These are phyloP conservation scores for Capsella rubella DNA, from an alignment of 441 rosid genomes.

Conservation along the genomic window DNA sequence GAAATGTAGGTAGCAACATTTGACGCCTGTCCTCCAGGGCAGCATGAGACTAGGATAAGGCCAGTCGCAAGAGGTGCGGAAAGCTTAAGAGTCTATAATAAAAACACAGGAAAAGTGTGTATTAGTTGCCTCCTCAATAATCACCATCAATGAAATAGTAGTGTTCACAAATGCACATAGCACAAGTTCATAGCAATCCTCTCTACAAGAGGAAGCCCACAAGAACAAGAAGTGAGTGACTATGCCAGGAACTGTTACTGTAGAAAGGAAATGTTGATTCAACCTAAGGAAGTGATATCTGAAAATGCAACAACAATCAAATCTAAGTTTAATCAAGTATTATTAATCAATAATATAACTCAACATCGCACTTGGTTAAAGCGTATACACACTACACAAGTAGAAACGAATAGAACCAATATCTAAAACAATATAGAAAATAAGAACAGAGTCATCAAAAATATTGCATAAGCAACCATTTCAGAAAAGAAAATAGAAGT, in stretches of 20 bases:
- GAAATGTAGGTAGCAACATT: conserved; percentile 96
- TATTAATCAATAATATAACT: not conserved
- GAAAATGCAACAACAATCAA: not conserved
- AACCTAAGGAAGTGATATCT: conserved; percentile 4
- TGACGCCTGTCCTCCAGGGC: conserved; percentile 98
- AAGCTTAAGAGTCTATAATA: conserved; percentile 72
- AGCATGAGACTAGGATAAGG: conserved; percentile 93
- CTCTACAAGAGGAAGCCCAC: conserved; percentile 6
- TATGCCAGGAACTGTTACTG: not conserved
- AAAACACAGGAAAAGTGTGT: not conserved
- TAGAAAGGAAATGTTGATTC: not conserved
- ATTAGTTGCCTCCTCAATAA: conserved; percentile 22
- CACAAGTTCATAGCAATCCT: not conserved
- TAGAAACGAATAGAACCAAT: not conserved
- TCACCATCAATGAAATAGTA: conserved; percentile 31
- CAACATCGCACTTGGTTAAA: not conserved
- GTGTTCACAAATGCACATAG: conserved; percentile 4
- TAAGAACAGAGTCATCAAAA: not conserved
- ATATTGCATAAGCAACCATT: not conserved
- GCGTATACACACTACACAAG: not conserved
- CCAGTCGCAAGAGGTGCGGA: conserved; percentile 99
- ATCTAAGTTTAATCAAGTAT: not conserved
- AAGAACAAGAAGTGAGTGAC: not conserved
- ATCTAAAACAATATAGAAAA: not conserved
- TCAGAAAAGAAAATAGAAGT: conserved; percentile 13